Conservation (phyloP, 1,284 basidiomycete species). For the Spongiforma sp. region DNA sequence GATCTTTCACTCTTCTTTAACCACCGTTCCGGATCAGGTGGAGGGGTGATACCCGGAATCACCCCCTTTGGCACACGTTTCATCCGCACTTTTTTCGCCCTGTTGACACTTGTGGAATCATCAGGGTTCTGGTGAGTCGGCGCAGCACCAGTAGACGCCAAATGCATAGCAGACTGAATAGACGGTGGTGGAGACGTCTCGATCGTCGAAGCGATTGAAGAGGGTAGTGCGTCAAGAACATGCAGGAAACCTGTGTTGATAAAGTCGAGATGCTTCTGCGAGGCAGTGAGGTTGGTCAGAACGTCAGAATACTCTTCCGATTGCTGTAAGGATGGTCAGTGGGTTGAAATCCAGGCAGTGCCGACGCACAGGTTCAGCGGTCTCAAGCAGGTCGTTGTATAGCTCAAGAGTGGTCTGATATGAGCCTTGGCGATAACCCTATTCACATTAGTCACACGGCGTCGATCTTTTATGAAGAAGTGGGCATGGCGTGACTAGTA, state of each 20-base stretch:
- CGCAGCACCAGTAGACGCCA: slow-evolving; percentile 36
- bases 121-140: slow-evolving; percentile 32
- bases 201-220: slow-evolving; percentile 54
- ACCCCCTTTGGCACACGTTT: slow-evolving; percentile 75
- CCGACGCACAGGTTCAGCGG: slow-evolving; percentile 67
- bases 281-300: slow-evolving; percentile 79
- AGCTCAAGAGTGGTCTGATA: slow-evolving; percentile 76
- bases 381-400: slow-evolving; percentile 81
- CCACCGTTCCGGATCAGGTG: slow-evolving; percentile 83
- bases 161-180: slow-evolving; percentile 40
- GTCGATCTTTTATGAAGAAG: slow-evolving; percentile 27
- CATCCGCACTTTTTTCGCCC: slow-evolving; percentile 59
- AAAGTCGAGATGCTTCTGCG: slow-evolving; percentile 83
- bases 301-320: slow-evolving; percentile 90
- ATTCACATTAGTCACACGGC: slow-evolving; percentile 15
- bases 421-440: slow-evolving; percentile 80
- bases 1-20: slow-evolving; percentile 80
- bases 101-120: slow-evolving; percentile 30
- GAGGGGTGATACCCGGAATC: slow-evolving; percentile 73
- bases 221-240: slow-evolving; percentile 62
- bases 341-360: slow-evolving; percentile 8
- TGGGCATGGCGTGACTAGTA: slow-evolving; percentile 18
- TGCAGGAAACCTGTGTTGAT: slow-evolving; percentile 71
- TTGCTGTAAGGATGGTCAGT: slow-evolving; percentile 48
- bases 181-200: slow-evolving; percentile 66